Evolutionary conservation across 2,329 filamentous ascomycete genomes (phyloP), one percentile per base, ranked within the genome.

Genomic region (Ophiocordyceps camponoti-rufipedis): DNA sequence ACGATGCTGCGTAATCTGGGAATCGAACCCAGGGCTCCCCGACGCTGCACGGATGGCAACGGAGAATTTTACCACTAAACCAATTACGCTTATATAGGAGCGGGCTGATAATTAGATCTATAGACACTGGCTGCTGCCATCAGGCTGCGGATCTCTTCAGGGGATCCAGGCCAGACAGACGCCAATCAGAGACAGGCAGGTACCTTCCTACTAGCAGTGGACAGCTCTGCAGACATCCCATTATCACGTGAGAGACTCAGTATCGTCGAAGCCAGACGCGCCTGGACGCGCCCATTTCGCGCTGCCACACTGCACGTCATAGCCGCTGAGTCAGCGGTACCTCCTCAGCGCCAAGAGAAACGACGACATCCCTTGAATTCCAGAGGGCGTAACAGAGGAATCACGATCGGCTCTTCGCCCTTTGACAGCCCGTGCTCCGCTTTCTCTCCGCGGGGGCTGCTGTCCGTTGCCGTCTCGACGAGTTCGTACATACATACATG

Each of bases 21-120:
- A 56, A 56, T 56, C 53, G 54, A 56, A 56, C 53, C 53, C 54
- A 53, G 54, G 54, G 54, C 54, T 54, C 54, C 52, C 52, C 53
- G 54, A 55, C 49, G 49, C 47, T 52, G 47, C 51, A 46, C 51
- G 44, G 49, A 55, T 56, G 54, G 54, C 52, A 56, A 56, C 53
- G 54, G 52, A 54, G 52, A 53, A 56, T 56, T 56, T 54, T 55
- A 56, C 53, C 54, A 55, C 54, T 56, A 55, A 55, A 55, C 54
- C 54, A 56, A 52, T 53, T 45, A 55, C 53, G 53, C 54, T 47
- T 8, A 28, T 1, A 5, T 2, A 9, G 7, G 3, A 2, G 41
- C 4, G 31, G 6, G 16, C 7, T 28, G 40, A 23, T 23, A 23
- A 23, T 23, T 5, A 23, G 23, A 5, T 23, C 23, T 23, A 23